Evolutionary conservation across 768 basidiomycete genomes (phyloP), one percentile per base, ranked within the genome.

Genomic region (Mrakia gelida): DNA sequence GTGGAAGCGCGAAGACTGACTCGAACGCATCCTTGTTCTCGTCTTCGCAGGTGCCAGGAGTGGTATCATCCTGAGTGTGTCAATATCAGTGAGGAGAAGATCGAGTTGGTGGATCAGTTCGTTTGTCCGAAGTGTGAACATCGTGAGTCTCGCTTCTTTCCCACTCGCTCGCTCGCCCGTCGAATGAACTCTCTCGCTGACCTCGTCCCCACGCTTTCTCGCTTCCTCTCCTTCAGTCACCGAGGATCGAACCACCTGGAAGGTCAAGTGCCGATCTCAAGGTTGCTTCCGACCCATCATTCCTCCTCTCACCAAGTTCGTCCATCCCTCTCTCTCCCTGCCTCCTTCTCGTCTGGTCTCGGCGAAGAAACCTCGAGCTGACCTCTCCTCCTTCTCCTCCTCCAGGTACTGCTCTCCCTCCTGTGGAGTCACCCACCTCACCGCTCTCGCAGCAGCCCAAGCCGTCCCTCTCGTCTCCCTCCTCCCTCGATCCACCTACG

Each of bases 11-110:
- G 49, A 8, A 67, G 75, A 26, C 68, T 71, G 26, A 67, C 32
- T 34, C 45, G 11, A 28, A 62, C 45, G 45, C 45, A n/a, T 26
- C 76, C 56, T 13, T 72, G 7, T 21, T 13, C 3, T 0, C 30
- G 43, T n/a, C 18, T 34, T 26, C n/a, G 28, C 75, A 94, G 94
- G 41, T 96, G 94, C 84, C 94, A 95, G 81, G 92, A 95, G 79
- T 97, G 94, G 94, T 96, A 93, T 83, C 94, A 97, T 83, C 91
- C 92, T 0, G 87, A 89, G 70, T 97, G 94, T 81, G 90, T 95
- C 38, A 86, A 89, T 61, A 91, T 95, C 88, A 88, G 89, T 34
- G 93, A 95, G 79, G 86, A 89, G 10, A 90, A 91, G 80, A 89
- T 94, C 52, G 92, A 95, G 81, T 89, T 97, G 23, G 92, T 97